A percentile compares a stretch with the other conserved stretches of the same genome.
These are phyloP conservation scores for Clavariopsis aquatica DNA, from an alignment of 495 filamentous ascomycete species.

Conservation along the genomic window DNA sequence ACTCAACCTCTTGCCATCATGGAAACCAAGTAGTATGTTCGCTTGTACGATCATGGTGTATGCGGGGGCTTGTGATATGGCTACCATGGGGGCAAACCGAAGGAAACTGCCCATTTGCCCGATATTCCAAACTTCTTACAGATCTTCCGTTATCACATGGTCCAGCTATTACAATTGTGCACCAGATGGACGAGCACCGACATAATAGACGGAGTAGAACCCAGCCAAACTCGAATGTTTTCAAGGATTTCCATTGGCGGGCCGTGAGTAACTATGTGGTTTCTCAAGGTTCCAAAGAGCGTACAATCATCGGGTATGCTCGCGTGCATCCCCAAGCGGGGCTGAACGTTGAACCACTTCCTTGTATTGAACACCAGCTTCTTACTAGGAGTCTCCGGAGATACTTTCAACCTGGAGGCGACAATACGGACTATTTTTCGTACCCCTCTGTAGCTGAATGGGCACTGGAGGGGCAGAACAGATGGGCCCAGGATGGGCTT, in stretches of 20 bases:
- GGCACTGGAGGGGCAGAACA: neutral
- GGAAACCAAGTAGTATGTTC: neutral
- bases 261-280: too few species aligned
- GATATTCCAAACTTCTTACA: too few species aligned
- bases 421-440: neutral
- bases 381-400: slow-evolving; percentile 6
- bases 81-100: neutral
- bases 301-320: neutral
- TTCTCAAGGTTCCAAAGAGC: neutral
- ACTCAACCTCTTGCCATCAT: neutral
- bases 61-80: neutral
- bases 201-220: too few species aligned
- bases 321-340: neutral
- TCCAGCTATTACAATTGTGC: too few species aligned
- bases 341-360: neutral
- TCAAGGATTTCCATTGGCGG: too few species aligned
- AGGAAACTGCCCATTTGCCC: too few species aligned
- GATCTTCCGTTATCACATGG: too few species aligned
- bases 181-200: too few species aligned
- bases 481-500: slow-evolving; percentile 18
- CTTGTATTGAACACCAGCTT: slow-evolving; percentile 7
- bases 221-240: too few species aligned
- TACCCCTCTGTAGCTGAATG: slow-evolving; percentile 20
- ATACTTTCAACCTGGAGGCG: neutral
- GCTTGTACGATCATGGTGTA: neutral